A percentile compares a stretch with the other conserved stretches of the same genome.
phyloP scores from a whole-genome alignment of 176 grass and related monocot species.

The Chloris gayana region DNA sequence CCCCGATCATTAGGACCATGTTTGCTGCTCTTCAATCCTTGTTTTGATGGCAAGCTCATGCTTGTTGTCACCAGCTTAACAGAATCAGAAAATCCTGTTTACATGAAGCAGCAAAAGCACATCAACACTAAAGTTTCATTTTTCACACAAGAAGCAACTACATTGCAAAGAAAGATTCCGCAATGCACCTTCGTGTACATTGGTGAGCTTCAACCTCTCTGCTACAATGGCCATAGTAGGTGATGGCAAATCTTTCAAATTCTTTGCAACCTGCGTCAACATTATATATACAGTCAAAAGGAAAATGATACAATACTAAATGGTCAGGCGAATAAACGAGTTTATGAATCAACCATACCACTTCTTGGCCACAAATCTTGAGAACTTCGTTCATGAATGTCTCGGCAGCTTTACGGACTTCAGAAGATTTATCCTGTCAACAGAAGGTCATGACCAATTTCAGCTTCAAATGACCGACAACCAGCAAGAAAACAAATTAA shows the following conservation, averaged over 20 bases:
- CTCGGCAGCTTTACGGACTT: slow-evolving; percentile 96
- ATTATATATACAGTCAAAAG: not conserved
- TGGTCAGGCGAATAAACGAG: not conserved
- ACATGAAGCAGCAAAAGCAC: slow-evolving; percentile 25
- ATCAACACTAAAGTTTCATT: slow-evolving; percentile 30
- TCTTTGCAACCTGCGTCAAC: slow-evolving; percentile 64
- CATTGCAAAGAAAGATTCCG: slow-evolving; percentile 16
- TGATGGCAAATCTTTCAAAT: slow-evolving; percentile 88
- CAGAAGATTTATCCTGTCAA: slow-evolving; percentile 94
- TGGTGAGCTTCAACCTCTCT: slow-evolving; percentile 77
- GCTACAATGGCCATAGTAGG: slow-evolving; percentile 83
- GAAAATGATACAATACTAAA: not conserved
- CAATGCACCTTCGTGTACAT: slow-evolving; percentile 72
- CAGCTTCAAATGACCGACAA: slow-evolving; percentile 22
- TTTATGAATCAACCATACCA: slow-evolving; percentile 50
- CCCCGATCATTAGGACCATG: slow-evolving; percentile 66
- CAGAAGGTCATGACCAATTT: slow-evolving; percentile 38
- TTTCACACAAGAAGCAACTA: slow-evolving; percentile 19
- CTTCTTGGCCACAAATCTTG: slow-evolving; percentile 85
- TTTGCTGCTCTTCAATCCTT: slow-evolving; percentile 67
- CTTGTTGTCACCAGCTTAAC: slow-evolving; percentile 64
- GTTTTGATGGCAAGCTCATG: slow-evolving; percentile 70
- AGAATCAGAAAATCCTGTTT: slow-evolving; percentile 72
- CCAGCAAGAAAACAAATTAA: slow-evolving; percentile 9
- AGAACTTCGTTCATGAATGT: slow-evolving; percentile 87